phyloP scores from a whole-genome alignment of 108 stramenopile genomes.

The Cyclotella choctawhatcheeana region DNA sequence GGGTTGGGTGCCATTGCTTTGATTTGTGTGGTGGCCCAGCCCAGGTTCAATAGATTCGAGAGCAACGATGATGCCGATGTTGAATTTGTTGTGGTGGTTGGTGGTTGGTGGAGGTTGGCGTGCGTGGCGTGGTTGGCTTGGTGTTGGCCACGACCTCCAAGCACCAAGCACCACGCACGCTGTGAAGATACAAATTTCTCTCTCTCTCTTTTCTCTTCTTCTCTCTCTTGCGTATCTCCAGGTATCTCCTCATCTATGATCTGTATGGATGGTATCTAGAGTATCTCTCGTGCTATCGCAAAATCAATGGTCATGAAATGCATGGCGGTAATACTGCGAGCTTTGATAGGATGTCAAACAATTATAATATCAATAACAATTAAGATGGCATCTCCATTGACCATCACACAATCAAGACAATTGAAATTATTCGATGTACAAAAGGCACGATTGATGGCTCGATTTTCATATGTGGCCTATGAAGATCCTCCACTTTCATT shows the following conservation, averaged over 20 bases:
- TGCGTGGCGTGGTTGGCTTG: no score
- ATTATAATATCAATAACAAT: not conserved
- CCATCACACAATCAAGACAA: not conserved
- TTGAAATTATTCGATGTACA: constrained; percentile 9
- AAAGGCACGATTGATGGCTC: constrained; percentile 24
- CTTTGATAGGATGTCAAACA: not conserved
- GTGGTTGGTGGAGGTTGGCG: not conserved
- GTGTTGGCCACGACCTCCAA: no score
- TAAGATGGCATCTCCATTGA: not conserved
- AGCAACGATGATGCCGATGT: not conserved
- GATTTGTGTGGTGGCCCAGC: not conserved
- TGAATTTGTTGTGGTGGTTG: not conserved
- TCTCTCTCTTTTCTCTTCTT: no score
- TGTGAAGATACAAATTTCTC: no score
- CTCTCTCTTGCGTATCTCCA: no score
- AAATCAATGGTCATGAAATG: no score
- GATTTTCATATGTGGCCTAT: constrained; percentile 23
- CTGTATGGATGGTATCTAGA: no score
- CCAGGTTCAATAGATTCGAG: no score
- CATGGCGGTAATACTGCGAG: no score
- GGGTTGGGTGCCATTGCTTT: constrained; percentile 12
- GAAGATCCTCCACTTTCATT: constrained; percentile 10
- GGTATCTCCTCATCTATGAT: no score
- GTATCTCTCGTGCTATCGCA: no score
- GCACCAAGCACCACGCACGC: no score